Percentiles rank a stretch among this genome's conserved stretches.
phyloP scores from a whole-genome alignment of 108 stramenopile species.

The Fragilariopsis cylindrus region DNA sequence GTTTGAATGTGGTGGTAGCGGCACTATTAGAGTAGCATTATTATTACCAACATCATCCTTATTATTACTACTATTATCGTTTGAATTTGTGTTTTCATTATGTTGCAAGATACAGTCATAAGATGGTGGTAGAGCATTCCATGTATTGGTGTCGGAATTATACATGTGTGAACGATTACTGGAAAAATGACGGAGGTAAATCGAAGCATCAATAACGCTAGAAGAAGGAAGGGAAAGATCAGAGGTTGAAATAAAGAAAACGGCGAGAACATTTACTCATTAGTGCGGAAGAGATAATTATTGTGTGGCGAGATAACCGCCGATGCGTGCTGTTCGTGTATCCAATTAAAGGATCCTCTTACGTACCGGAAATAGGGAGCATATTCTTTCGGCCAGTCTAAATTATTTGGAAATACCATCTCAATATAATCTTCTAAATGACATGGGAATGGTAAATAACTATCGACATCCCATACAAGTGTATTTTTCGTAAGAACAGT shows the following conservation, averaged over 20 bases:
- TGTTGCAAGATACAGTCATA: constrained; percentile 52
- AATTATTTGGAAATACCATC: constrained; percentile 48
- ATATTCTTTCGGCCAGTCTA: constrained; percentile 29
- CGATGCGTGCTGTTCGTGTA: neutral
- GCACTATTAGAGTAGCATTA: neutral
- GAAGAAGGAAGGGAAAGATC: neutral
- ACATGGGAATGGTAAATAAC: constrained; percentile 66
- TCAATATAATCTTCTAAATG: constrained; percentile 59
- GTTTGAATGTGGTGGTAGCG: neutral
- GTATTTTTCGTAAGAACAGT: neutral
- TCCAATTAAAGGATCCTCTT: neutral
- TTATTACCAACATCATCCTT: too few relatives aligned
- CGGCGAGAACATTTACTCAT: neutral
- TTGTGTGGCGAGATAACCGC: neutral
- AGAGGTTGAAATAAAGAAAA: neutral
- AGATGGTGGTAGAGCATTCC: constrained; percentile 68
- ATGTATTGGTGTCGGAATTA: constrained; percentile 47
- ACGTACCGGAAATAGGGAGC: constrained; percentile 65
- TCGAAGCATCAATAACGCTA: constrained; percentile 53
- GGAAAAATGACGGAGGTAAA: constrained; percentile 62
- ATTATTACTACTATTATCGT: neutral
- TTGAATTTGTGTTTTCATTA: neutral
- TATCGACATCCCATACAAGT: constrained; percentile 68
- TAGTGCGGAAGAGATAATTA: neutral
- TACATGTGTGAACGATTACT: constrained; percentile 86